phyloP scores from a whole-genome alignment of 2,329 filamentous ascomycete species.

The Fusarium tuaranense region DNA sequence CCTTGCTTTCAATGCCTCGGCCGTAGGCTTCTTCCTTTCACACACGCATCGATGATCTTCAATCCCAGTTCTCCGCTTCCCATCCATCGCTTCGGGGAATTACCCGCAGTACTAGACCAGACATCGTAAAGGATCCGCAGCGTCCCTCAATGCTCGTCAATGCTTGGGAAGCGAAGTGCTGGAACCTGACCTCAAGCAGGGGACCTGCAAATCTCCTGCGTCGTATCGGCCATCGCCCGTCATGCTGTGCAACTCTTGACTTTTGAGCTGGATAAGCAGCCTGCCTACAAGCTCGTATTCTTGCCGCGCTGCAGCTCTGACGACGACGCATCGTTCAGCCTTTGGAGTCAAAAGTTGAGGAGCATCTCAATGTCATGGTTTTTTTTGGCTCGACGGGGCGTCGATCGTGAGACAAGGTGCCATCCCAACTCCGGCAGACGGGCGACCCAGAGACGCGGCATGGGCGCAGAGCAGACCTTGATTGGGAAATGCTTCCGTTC shows the following conservation, averaged over 20 bases:
- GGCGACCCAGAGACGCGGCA: constrained; percentile 13
- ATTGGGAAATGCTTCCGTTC: constrained; percentile 30
- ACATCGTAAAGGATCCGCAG: constrained; percentile 29
- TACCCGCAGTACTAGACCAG: constrained; percentile 12
- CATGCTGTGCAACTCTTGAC: constrained; percentile 28
- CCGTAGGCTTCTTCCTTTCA: background rate
- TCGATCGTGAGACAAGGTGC: constrained; percentile 24
- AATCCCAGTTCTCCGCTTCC: constrained; percentile 13
- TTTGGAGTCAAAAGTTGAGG: background rate
- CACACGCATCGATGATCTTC: constrained; percentile 29
- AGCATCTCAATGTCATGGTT: background rate
- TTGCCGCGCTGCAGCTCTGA: background rate
- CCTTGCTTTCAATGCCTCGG: constrained; percentile 21
- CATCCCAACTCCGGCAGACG: constrained; percentile 30
- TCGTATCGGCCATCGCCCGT: constrained; percentile 36
- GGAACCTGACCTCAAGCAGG: constrained; percentile 11
- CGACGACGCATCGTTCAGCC: background rate
- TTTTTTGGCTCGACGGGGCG: background rate
- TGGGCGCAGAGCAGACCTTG: constrained; percentile 4
- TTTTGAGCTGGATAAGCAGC: constrained; percentile 12
- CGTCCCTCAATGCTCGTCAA: constrained; percentile 2
- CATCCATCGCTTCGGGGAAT: constrained; percentile 12
- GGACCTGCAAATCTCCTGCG: constrained; percentile 4
- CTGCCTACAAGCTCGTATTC: constrained; percentile 31
- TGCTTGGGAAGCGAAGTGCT: background rate